Evolutionary conservation across 257 asterid species (phyloP).

Genomic region (Ophiorrhiza pumila): DNA sequence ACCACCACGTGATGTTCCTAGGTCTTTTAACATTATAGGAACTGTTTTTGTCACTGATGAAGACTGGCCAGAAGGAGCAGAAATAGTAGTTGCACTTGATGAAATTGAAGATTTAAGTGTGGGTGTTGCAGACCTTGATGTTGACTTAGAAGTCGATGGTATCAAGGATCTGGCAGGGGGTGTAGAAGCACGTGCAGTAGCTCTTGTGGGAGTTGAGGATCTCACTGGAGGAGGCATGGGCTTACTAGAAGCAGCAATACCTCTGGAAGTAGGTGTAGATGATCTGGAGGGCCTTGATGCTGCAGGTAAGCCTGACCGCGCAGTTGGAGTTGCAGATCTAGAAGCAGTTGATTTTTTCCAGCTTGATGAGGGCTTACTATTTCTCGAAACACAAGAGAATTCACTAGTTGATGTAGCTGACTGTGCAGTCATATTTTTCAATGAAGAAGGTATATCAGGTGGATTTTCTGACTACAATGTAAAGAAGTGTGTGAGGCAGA

Average conservation of each 20-base stretch:
- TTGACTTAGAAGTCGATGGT: constrained; percentile 36
- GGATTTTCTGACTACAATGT: constrained; percentile 43
- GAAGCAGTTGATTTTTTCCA: constrained; percentile 35
- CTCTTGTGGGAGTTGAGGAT: constrained; percentile 51
- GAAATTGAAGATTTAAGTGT: constrained; percentile 38
- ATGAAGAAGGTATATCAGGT: constrained; percentile 24
- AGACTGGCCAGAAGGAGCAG: constrained; percentile 28
- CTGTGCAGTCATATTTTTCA: constrained; percentile 18
- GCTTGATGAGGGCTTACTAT: constrained; percentile 43
- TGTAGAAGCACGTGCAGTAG: constrained; percentile 44
- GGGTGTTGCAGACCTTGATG: constrained; percentile 56
- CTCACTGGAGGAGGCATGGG: constrained; percentile 35
- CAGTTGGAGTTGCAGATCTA: constrained; percentile 55
- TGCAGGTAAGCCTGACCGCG: constrained; percentile 39
- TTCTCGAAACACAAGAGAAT: constrained; percentile 26
- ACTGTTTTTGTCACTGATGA: constrained; percentile 31
- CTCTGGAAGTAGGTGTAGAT: constrained; percentile 55
- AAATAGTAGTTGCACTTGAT: constrained; percentile 19
- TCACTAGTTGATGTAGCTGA: constrained; percentile 19
- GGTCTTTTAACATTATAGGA: constrained; percentile 26
- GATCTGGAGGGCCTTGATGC: constrained; percentile 44
- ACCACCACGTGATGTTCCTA: constrained; percentile 47
- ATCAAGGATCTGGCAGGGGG: constrained; percentile 43
- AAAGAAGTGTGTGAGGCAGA: constrained; percentile 10
- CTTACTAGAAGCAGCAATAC: constrained; percentile 43